Evolutionary conservation across 768 basidiomycete species (phyloP).

Genomic region (Gymnopilus dilepis): DNA sequence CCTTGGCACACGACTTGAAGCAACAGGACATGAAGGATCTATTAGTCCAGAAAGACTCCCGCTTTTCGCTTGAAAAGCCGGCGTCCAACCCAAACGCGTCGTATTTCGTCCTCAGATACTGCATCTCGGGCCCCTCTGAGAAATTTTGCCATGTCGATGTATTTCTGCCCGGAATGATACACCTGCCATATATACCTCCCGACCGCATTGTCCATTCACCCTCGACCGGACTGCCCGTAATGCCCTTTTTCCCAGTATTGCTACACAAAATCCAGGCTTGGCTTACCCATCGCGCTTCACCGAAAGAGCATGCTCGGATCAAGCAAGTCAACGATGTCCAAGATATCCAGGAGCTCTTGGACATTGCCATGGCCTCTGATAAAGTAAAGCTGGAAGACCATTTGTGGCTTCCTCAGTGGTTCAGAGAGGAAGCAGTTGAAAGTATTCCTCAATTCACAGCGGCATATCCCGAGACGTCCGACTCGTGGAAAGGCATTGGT

Average conservation of each 20-base stretch:
- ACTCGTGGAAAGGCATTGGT: constrained; percentile 2
- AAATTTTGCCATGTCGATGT: constrained; percentile 23
- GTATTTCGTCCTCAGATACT: constrained; percentile 22
- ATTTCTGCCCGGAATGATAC: constrained; percentile 25
- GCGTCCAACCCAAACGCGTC: constrained; percentile 17
- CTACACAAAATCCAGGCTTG: constrained; percentile 15
- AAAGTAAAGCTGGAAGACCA: constrained; percentile 6
- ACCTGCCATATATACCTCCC: constrained; percentile 23
- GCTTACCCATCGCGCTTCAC: constrained; percentile 13
- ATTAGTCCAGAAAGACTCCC: constrained; percentile 2
- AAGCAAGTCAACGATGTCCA: constrained; percentile 17
- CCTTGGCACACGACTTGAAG: constrained; percentile 10
- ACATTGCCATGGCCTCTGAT: constrained; percentile 1
- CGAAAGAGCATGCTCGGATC: constrained; percentile 14
- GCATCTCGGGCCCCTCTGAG: constrained; percentile 1
- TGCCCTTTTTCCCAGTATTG: constrained; percentile 13
- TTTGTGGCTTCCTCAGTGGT: constrained; percentile 20
- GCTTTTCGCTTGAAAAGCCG: constrained; percentile 18
- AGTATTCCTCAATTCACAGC: constrained; percentile 10
- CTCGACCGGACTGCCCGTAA: constrained; percentile 1
- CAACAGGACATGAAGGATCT: constrained; percentile 15
- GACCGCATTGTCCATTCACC: constrained; percentile 3
- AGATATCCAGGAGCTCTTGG: constrained; percentile 23
- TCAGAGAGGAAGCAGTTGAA: constrained; percentile 20
- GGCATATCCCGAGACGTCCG: constrained; percentile 5